Evolutionary conservation across 345 rosid genomes (phyloP).

Genomic region (Jatropha curcas): DNA sequence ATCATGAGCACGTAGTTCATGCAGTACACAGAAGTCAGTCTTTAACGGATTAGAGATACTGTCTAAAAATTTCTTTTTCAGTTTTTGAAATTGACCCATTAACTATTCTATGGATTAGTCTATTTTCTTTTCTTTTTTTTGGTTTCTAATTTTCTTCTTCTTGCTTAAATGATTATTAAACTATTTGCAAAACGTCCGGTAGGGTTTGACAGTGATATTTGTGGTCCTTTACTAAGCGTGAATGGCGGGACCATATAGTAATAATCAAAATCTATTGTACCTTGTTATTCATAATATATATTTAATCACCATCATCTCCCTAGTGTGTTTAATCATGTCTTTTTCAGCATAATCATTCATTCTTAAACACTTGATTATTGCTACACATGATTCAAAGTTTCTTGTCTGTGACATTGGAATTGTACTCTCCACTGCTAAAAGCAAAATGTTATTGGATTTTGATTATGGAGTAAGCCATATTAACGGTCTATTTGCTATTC

Average conservation of each 20-base stretch:
- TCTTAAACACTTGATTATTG: conserved; percentile 21
- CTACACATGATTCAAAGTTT: conserved; percentile 20
- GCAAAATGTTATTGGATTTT: too few relatives aligned
- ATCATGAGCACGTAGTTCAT: conserved; percentile 6
- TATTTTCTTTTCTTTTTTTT: not conserved
- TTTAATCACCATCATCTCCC: not conserved
- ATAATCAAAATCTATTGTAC: not conserved
- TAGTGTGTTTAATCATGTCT: not conserved
- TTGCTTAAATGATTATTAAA: conserved; percentile 28
- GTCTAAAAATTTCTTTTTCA: conserved; percentile 28
- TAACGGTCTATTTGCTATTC: too few relatives aligned
- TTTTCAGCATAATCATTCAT: not conserved
- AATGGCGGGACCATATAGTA: conserved; percentile 35
- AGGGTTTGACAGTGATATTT: conserved; percentile 18
- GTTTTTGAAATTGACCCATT: conserved; percentile 32
- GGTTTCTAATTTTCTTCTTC: conserved; percentile 4
- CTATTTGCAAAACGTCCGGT: conserved; percentile 18
- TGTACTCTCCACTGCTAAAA: too few relatives aligned
- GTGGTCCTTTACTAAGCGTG: conserved; percentile 42
- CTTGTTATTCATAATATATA: not conserved
- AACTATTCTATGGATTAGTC: conserved; percentile 26
- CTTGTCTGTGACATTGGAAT: too few relatives aligned
- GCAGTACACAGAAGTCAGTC: conserved; percentile 39
- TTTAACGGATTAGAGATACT: conserved; percentile 37
- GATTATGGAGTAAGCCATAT: too few relatives aligned